Base-by-base conservation (phyloP, 345 rosid species). In the Bruguiera parviflora region DNA sequence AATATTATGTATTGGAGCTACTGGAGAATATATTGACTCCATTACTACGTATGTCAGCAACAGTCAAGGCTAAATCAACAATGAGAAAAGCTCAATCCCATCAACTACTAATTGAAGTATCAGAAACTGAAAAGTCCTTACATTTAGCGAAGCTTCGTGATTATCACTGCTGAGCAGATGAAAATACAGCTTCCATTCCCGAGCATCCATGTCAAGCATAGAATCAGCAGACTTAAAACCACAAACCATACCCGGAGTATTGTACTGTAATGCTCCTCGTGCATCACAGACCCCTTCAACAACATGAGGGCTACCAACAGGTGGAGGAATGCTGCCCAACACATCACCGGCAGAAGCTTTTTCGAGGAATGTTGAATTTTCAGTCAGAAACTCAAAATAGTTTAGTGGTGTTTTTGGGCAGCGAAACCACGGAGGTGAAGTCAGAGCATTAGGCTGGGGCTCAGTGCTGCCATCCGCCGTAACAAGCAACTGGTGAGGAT, bases 371-470 rank as follows among this genome's bases (percentile, higher is more conserved):
- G 77, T 24, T 55, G 69, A 69, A 67, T 68, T 77, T 33, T 75
- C 81, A 5, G 66, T 65, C 8, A 81, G 69, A 70, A 77, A 77
- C 27, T 84, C 81, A 67, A 77, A 76, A 63, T 74, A 81, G 58
- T 64, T 70, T 29, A 11, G 66, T 32, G 79, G 76, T n/a, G 72
- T 31, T 69, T 51, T 64, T 46, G 68, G 73, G 69, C 63, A 27
- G 8, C 69, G 65, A 21, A 73, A 56, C 81, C 77, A 71, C 35
- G 69, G 79, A 69, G 74, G 75, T 46, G 68, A 74, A 33, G 81
- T 53, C 66, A 55, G 61, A 22, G 46, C 63, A 65, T 62, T 59
- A 71, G 55, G 29, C 52, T 65, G 79, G 31, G 27, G 57, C 59
- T 58, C 52, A 22, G 13, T 55, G 16, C 61, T 55, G 73, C 67